Conservation (phyloP, 1,284 basidiomycete genomes). For the Boletellus sp. region DNA sequence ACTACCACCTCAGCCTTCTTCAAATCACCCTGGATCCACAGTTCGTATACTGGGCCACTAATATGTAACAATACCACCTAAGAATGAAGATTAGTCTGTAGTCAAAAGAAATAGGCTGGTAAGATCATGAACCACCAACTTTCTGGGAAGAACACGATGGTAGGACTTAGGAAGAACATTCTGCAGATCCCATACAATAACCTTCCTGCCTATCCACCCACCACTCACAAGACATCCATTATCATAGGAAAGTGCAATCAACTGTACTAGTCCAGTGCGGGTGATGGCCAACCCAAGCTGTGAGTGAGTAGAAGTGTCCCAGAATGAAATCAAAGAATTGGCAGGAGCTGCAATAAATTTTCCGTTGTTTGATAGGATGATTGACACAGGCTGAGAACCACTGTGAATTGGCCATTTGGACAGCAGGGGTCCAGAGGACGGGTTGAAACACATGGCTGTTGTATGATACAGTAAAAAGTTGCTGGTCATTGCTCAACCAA, state of each 20-base stretch:
- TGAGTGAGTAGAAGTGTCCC: slow-evolving; percentile 6
- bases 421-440: slow-evolving; percentile 3
- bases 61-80: slow-evolving; percentile 3
- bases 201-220: slow-evolving; percentile 4
- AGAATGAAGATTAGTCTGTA: not conserved
- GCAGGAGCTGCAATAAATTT: slow-evolving; percentile 12
- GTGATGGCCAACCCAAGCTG: slow-evolving; percentile 9
- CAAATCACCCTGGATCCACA: slow-evolving; percentile 3
- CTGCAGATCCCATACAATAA: slow-evolving; percentile 8
- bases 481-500: slow-evolving; percentile 12
- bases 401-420: slow-evolving; percentile 11
- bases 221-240: slow-evolving; percentile 6
- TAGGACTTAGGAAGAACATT: slow-evolving; percentile 1
- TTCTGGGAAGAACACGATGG: not conserved
- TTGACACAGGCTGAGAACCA: not conserved
- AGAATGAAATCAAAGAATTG: slow-evolving; percentile 10
- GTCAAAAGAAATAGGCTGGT: not conserved
- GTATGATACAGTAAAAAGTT: slow-evolving; percentile 7
- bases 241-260: slow-evolving; percentile 8
- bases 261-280: slow-evolving; percentile 11
- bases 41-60: not conserved
- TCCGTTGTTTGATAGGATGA: slow-evolving; percentile 6
- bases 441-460: slow-evolving; percentile 8
- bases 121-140: not conserved
- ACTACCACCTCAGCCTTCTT: not conserved